A percentile compares a stretch with the other conserved stretches of the same genome.
phyloP scores from a whole-genome alignment of 2,329 filamentous ascomycete species.

The Madurella fahalii region DNA sequence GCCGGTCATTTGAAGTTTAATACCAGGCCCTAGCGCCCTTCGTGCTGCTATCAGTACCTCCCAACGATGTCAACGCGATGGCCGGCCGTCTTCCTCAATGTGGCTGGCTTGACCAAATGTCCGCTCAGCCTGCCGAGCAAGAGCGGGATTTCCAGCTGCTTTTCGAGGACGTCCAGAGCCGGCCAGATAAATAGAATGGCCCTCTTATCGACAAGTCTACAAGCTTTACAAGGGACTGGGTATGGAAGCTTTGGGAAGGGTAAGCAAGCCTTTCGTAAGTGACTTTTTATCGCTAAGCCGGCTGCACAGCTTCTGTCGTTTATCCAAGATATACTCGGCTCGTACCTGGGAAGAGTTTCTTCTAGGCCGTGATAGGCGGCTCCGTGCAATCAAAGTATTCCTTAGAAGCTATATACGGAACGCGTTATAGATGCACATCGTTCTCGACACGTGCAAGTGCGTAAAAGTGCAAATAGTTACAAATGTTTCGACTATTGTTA shows the following conservation, averaged over 20 bases:
- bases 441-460: no score
- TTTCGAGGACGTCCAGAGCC: neutral
- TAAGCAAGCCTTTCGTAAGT: slow-evolving; percentile 1
- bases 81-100: slow-evolving; percentile 5
- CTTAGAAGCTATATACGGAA: no score
- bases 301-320: neutral
- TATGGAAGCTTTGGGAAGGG: slow-evolving; percentile 2
- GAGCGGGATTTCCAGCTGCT: neutral
- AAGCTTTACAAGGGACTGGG: neutral
- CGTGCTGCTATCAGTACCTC: neutral
- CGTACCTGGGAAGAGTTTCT: no score
- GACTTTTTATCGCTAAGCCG: neutral
- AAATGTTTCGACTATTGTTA: no score
- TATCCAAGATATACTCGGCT: no score
- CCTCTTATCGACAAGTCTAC: neutral
- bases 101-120: slow-evolving; percentile 4
- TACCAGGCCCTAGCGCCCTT: neutral
- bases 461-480: no score
- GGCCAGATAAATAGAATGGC: neutral
- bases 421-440: no score
- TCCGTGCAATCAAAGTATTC: no score
- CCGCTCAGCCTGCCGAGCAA: slow-evolving; percentile 5
- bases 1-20: slow-evolving; percentile 4
- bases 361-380: no score
- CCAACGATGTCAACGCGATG: neutral